Evolutionary conservation across 2,329 filamentous ascomycete species (phyloP).

Genomic region (Gnomoniopsis smithogilvyi): DNA sequence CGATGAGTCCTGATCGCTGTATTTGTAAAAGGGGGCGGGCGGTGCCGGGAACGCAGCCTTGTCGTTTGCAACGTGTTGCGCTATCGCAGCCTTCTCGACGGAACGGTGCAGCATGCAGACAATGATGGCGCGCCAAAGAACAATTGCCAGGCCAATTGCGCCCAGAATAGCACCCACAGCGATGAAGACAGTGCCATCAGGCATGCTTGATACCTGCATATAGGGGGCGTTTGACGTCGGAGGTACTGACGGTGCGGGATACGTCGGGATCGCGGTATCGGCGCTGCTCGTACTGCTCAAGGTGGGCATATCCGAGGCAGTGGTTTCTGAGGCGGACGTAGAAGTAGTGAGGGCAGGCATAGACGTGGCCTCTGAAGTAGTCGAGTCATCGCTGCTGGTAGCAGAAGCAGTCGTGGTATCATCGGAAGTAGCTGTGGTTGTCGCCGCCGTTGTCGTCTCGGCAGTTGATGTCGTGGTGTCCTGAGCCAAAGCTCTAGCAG

Average conservation of each 20-base stretch:
- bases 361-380: not conserved
- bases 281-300: constrained; percentile 22
- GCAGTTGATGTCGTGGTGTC: constrained; percentile 14
- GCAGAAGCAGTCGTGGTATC: constrained; percentile 6
- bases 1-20: constrained; percentile 56
- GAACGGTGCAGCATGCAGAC: constrained; percentile 90
- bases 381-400: constrained; percentile 6
- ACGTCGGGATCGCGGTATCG: constrained; percentile 44
- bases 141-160: constrained; percentile 74
- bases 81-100: constrained; percentile 79
- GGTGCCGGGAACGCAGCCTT: constrained; percentile 63
- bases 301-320: constrained; percentile 15
- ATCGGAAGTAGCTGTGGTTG: constrained; percentile 8
- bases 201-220: constrained; percentile 81
- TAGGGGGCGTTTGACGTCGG: constrained; percentile 83
- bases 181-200: constrained; percentile 95
- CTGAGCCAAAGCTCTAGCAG: constrained; percentile 26
- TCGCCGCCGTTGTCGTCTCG: constrained; percentile 11
- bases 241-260: constrained; percentile 73
- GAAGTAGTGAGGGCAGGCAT: constrained; percentile 12
- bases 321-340: not conserved
- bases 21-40: constrained; percentile 62
- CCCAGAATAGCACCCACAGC: constrained; percentile 86
- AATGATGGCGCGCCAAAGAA: constrained; percentile 84
- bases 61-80: constrained; percentile 66